Evolutionary conservation across 805 yeast genomes (phyloP), one percentile per base, ranked within the genome.

Genomic region (Wickerhamiella domercqiae): DNA sequence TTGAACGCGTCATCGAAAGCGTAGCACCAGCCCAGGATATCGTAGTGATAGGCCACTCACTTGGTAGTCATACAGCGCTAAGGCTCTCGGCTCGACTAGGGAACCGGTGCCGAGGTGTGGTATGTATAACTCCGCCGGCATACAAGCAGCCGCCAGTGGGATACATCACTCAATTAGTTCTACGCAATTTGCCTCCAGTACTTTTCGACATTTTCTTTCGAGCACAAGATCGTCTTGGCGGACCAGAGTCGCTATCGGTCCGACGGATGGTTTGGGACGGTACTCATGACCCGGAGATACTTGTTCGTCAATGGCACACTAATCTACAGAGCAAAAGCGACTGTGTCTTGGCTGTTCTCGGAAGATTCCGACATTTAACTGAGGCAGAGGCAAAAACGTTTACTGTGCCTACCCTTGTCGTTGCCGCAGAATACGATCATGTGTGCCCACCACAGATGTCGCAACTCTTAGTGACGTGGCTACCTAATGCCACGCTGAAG

Each of bases 231-330:
- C 63, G 87, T 32, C 45, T 61, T 26, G 77, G 73, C 19, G 93
- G 84, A 2, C 53, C 76, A 16, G 52, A 63, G 24, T 75, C 84
- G 20, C 45, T 55, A 3, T 72, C 81, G 32, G 82, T 79, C n/a
- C 47, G 52, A 17, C 59, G 79, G 15, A 75, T 73, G 60, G 59
- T 76, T 2, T 58, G 57, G 16, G 46, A 53, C 9, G 34, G 42
- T 3, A 49, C 40, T 5, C 46, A 56, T 29, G 56, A 60, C 22
- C 47, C 61, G 14, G 62, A 57, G 47, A 64, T 65, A 34, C 66
- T 71, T 36, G 50, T 66, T 32, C 59, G 73, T 15, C 93, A 79
- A 53, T 62, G 78, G 29, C 57, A 82, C 34, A 75, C 81, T 77
- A 79, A 80, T 52, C 49, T 78, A 42, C 82, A 76, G 53, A 67